phyloP scores from a whole-genome alignment of 164 flowering plant genomes.

The Umbilicus rupestris region DNA sequence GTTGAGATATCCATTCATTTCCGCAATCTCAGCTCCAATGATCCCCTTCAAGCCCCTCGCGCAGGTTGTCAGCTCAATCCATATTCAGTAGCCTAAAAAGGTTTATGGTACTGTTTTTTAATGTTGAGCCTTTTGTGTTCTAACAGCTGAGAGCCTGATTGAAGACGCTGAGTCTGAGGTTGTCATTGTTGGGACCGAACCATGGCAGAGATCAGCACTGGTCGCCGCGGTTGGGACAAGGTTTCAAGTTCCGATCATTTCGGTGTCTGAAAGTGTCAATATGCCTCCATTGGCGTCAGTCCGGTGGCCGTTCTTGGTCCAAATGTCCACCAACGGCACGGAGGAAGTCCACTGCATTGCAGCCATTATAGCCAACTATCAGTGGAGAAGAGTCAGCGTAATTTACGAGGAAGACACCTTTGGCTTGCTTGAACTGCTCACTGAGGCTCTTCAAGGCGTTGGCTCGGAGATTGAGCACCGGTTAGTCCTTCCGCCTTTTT shows the following conservation, averaged over 20 bases:
- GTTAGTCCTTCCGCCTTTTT: conserved; percentile 26
- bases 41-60: conserved; percentile 23
- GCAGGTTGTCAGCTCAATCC: conserved; percentile 5
- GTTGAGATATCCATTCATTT: conserved; percentile 17
- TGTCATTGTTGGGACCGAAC: conserved; percentile 26
- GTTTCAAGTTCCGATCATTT: conserved; percentile 34
- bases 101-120: not conserved
- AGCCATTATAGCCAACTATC: conserved; percentile 19
- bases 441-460: conserved; percentile 17
- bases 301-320: conserved; percentile 38
- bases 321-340: conserved; percentile 18
- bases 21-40: conserved; percentile 10
- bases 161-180: conserved; percentile 18
- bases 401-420: conserved; percentile 35
- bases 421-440: conserved; percentile 15
- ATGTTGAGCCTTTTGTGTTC: not conserved
- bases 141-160: conserved; percentile 26
- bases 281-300: conserved; percentile 15
- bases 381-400: conserved; percentile 27
- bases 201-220: conserved; percentile 38
- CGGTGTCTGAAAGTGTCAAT: conserved; percentile 25
- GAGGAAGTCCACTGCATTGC: conserved; percentile 29
- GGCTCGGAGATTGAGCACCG: conserved; percentile 25
- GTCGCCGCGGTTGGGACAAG: conserved; percentile 30
- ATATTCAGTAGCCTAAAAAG: not conserved